A percentile compares a stretch with the other conserved stretches of the same genome.
Conservation (phyloP, 176 grass and related monocot genomes). For the Oropetium thomaeum region DNA sequence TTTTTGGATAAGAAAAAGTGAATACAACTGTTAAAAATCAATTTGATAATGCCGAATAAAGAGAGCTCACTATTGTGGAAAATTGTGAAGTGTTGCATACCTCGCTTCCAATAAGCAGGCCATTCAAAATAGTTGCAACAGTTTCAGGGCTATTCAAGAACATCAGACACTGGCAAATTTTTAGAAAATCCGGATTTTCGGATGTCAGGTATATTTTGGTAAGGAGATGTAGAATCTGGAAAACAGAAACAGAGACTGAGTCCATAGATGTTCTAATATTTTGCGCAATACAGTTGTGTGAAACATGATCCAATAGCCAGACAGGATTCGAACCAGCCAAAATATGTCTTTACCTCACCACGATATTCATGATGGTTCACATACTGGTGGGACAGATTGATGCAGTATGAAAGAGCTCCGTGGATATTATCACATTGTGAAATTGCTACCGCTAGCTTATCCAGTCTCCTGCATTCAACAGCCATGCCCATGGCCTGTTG, state of each 20-base stretch:
- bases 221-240: conserved; percentile 72
- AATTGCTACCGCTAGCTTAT: conserved; percentile 75
- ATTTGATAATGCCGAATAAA: neutral
- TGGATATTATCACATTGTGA: conserved; percentile 67
- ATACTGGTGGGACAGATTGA: conserved; percentile 80
- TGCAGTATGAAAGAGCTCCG: conserved; percentile 71
- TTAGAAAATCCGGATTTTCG: conserved; percentile 73
- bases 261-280: neutral
- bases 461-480: conserved; percentile 80
- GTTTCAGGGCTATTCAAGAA: conserved; percentile 65
- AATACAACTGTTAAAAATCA: neutral
- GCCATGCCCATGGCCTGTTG: conserved; percentile 92
- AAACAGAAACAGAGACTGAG: conserved; percentile 11
- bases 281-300: neutral
- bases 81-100: conserved; percentile 23
- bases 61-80: neutral
- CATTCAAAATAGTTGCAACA: conserved; percentile 72
- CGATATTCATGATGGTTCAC: conserved; percentile 78
- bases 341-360: conserved; percentile 55
- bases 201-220: conserved; percentile 78
- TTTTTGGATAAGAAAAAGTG: too few species aligned
- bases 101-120: conserved; percentile 57
- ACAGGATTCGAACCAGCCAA: neutral
- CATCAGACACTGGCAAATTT: conserved; percentile 87
- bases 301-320: neutral